Base-by-base conservation (phyloP, 805 yeast genomes). In the Ogataea paraovalis region DNA sequence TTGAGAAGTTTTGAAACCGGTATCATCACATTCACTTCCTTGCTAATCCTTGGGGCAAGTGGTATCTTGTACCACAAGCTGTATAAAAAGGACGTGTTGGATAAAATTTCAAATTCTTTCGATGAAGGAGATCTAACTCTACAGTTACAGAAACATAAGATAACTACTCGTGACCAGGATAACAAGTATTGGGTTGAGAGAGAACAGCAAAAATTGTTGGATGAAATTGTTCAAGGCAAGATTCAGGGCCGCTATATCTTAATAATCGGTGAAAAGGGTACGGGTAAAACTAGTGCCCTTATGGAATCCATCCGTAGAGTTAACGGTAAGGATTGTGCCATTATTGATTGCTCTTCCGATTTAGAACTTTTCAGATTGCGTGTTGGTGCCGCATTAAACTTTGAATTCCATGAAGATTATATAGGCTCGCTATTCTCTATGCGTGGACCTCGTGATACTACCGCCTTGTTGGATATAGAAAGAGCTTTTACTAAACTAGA, bases 391-490 rank as follows among this genome's bases (percentile, higher is more conserved):
- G 91, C 95, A 0, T 68, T 87, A 42, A 80, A 84, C 50, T 87
- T 82, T 60, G 81, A 81, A 37, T 87, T 74, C 61, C 83, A 78
- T 53, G 96, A 87, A 59, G 96, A 87, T 64, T 87, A 87, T 62
- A 80, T 87, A 47, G 96, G 96, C 0, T 80, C 91, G 0, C 69
- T 87, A 46, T 87, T 87, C 55, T 82, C 89, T 14, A 85, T 87
- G 42, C 68, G 87, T 25, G 96, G 96, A 0, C 96, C 95, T 12
- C 72, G 96, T 48, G 96, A 87, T 52, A 84, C 94, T 4, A 85
- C 91, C 0, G 92, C 94, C 0, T 64, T 87, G 42, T 67, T 87
- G 36, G 96, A 87, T 59, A 87, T 87, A 39, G 96, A 87, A 61
- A 70, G 96, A 42, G 95, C 94, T 0, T 85, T 88, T 64, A 77